A percentile compares a stretch with the other conserved stretches of the same genome.
phyloP scores from a whole-genome alignment of 1,139 yeast species.

The Protomyces pachydermus region DNA sequence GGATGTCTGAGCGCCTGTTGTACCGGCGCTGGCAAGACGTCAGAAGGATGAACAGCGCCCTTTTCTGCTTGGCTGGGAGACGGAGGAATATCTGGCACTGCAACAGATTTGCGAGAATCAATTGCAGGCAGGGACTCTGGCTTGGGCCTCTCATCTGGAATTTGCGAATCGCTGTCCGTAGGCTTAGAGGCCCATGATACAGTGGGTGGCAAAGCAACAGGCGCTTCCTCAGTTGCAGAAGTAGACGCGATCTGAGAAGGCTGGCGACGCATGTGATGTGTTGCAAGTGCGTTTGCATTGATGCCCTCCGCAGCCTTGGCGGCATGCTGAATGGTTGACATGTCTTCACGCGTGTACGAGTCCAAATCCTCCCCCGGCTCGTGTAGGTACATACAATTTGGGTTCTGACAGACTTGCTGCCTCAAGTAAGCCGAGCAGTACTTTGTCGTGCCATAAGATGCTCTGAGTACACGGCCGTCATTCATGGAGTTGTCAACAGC shows the following conservation, averaged over 20 bases:
- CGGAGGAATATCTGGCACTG: constrained; percentile 14
- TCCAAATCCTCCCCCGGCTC: constrained; percentile 99
- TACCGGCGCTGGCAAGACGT: constrained; percentile 2
- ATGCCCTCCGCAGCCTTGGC: constrained; percentile 27
- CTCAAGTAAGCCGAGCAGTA: constrained; percentile 92
- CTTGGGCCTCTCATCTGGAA: constrained; percentile 12
- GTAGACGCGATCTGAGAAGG: constrained; percentile 30
- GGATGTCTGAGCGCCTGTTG: constrained; percentile 14
- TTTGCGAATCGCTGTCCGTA: constrained; percentile 41
- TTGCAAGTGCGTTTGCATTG: constrained; percentile 22
- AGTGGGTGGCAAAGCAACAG: constrained; percentile 41
- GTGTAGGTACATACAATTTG: constrained; percentile 97
- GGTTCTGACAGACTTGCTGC: constrained; percentile 96
- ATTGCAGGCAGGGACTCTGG: constrained; percentile 19
- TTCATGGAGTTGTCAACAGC: constrained; percentile 92
- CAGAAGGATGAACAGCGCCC: background rate
- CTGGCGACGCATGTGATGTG: constrained; percentile 33
- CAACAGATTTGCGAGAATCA: background rate
- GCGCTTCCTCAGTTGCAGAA: constrained; percentile 34
- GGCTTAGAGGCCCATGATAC: constrained; percentile 46
- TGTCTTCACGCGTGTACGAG: constrained; percentile 78
- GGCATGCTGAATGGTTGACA: constrained; percentile 67
- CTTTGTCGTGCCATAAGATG: constrained; percentile 98
- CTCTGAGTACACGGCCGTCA: constrained; percentile 69
- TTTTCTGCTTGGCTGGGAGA: constrained; percentile 21